Evolutionary conservation across 345 rosid genomes (phyloP).

Genomic region (Populus nigra): DNA sequence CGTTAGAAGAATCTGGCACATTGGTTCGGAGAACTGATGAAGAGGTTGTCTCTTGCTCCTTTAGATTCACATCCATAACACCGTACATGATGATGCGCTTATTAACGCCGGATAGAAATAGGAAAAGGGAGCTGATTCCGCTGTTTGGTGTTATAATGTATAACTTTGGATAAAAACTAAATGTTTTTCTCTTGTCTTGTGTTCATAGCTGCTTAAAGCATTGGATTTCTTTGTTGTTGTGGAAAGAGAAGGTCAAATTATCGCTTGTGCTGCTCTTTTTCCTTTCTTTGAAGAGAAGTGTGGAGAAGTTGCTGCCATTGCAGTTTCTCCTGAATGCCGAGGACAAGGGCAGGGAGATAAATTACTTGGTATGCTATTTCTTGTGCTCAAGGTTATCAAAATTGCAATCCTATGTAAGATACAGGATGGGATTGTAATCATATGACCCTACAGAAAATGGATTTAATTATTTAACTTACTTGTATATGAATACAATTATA

Average conservation of each 20-base stretch:
- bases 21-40: constrained; percentile 67
- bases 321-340: constrained; percentile 81
- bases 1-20: constrained; percentile 69
- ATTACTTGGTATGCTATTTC: constrained; percentile 58
- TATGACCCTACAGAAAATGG: too few relatives aligned
- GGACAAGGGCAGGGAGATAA: constrained; percentile 98
- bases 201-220: constrained; percentile 57
- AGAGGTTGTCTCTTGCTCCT: constrained; percentile 49
- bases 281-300: constrained; percentile 75
- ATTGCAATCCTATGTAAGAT: too few relatives aligned
- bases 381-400: background rate
- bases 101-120: background rate
- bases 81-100: too few relatives aligned
- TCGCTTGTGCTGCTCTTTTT: constrained; percentile 89
- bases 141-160: background rate
- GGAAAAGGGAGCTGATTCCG: background rate
- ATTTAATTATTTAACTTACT: too few relatives aligned
- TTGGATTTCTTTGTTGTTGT: constrained; percentile 64
- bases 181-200: constrained; percentile 11
- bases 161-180: constrained; percentile 1
- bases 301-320: constrained; percentile 93
- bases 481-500: too few relatives aligned
- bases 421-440: too few relatives aligned
- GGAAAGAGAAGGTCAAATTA: constrained; percentile 92
- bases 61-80: background rate